Evolutionary conservation across 1,284 basidiomycete species (phyloP).

Genomic region (Ceratobasidium papillatum): DNA sequence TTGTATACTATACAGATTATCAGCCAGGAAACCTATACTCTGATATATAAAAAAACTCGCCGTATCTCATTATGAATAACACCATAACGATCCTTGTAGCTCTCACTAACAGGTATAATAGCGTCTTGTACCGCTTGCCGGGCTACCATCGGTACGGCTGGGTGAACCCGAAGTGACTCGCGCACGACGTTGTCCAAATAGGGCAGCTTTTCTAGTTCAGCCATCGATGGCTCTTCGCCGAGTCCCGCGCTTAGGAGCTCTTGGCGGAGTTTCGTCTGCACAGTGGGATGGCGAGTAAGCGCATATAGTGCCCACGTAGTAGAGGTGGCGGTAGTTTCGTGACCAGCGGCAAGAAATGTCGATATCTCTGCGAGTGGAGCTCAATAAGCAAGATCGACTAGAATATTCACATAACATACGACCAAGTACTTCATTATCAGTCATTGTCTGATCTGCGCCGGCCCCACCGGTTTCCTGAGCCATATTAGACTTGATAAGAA

Average conservation of each 20-base stretch:
- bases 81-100: slow-evolving; percentile 57
- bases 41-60: slow-evolving; percentile 46
- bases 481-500: slow-evolving; percentile 54
- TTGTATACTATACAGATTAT: slow-evolving; percentile 6
- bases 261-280: slow-evolving; percentile 72
- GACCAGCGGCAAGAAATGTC: slow-evolving; percentile 19
- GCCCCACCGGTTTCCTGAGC: slow-evolving; percentile 51
- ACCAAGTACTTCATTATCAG: slow-evolving; percentile 40
- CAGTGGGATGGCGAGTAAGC: slow-evolving; percentile 62
- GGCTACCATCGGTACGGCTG: slow-evolving; percentile 45
- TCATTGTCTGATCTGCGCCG: slow-evolving; percentile 23
- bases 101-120: slow-evolving; percentile 51
- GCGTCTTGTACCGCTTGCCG: slow-evolving; percentile 49
- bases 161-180: slow-evolving; percentile 49
- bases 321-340: slow-evolving; percentile 38
- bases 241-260: slow-evolving; percentile 61
- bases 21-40: neutral
- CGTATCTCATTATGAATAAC: slow-evolving; percentile 51
- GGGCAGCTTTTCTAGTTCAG: slow-evolving; percentile 51
- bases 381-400: neutral
- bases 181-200: slow-evolving; percentile 54
- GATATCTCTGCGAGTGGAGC: neutral
- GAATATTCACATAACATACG: slow-evolving; percentile 15
- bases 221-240: slow-evolving; percentile 56
- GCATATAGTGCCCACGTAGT: slow-evolving; percentile 68